phyloP scores from a whole-genome alignment of 345 rosid species.

The Lepidium aucheri region DNA sequence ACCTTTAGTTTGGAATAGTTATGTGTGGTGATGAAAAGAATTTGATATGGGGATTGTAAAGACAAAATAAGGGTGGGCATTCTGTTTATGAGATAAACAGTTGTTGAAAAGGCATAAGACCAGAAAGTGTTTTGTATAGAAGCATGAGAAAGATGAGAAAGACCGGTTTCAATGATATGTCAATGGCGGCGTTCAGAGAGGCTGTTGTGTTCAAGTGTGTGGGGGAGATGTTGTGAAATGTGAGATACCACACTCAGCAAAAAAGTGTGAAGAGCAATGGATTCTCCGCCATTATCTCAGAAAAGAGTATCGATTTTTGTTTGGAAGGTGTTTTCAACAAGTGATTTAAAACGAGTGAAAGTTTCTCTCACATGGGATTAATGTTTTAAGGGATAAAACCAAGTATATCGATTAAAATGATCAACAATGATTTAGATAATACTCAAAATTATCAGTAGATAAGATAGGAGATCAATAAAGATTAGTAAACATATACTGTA shows the following conservation, averaged over 20 bases:
- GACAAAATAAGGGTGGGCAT: background rate
- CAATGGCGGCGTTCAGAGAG: background rate
- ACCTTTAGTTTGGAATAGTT: background rate
- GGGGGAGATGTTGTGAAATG: background rate
- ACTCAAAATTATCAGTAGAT: background rate
- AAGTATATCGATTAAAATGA: background rate
- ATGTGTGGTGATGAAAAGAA: background rate
- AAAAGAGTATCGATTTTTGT: background rate
- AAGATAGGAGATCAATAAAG: background rate
- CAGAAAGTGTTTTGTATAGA: background rate
- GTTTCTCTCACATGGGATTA: background rate
- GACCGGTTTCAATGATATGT: background rate
- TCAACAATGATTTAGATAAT: background rate
- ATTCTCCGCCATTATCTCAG: background rate
- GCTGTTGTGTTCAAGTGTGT: background rate
- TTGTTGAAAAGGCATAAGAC: background rate
- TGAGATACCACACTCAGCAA: background rate
- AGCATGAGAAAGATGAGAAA: background rate
- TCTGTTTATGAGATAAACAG: background rate
- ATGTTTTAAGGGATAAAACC: background rate
- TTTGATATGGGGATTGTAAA: background rate
- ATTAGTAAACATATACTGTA: background rate
- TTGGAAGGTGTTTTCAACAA: too few species aligned
- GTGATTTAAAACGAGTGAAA: background rate
- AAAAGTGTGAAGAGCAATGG: too few species aligned